Percentiles rank a stretch among this genome's conserved stretches.
Evolutionary conservation across 2,329 filamentous ascomycete genomes (phyloP).

Genomic region (Calonectria hawksworthii): DNA sequence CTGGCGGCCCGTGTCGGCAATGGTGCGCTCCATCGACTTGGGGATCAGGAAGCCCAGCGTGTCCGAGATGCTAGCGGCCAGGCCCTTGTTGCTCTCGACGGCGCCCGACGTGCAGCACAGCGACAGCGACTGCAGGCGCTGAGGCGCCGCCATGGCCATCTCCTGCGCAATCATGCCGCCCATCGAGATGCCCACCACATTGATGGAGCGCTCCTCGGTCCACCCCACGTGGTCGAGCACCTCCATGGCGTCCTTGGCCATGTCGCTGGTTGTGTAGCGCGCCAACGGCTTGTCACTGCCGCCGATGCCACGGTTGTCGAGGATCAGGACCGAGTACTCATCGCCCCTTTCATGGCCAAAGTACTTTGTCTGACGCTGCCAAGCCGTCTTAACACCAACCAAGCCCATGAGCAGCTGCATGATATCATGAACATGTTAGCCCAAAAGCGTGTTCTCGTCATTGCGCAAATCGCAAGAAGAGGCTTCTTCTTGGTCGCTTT

Average conservation of each 20-base stretch:
- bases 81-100: slow-evolving; percentile 73
- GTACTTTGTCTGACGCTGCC: slow-evolving; percentile 87
- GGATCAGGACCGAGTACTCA: slow-evolving; percentile 79
- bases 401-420: slow-evolving; percentile 85
- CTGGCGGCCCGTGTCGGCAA: slow-evolving; percentile 74
- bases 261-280: slow-evolving; percentile 86
- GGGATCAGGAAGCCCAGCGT: slow-evolving; percentile 74
- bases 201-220: slow-evolving; percentile 65
- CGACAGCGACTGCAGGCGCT: slow-evolving; percentile 67
- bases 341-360: slow-evolving; percentile 80
- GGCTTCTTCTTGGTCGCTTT: background rate
- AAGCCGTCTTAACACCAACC: slow-evolving; percentile 75
- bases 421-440: slow-evolving; percentile 12
- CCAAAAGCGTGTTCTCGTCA: slow-evolving; percentile 1
- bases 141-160: slow-evolving; percentile 69
- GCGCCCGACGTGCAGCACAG: slow-evolving; percentile 73
- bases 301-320: slow-evolving; percentile 91
- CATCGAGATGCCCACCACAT: slow-evolving; percentile 85
- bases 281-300: slow-evolving; percentile 81
- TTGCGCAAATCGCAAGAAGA: background rate
- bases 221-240: slow-evolving; percentile 79
- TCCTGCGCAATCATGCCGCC: slow-evolving; percentile 96
- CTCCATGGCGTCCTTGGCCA: slow-evolving; percentile 85
- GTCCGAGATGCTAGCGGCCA: slow-evolving; percentile 74
- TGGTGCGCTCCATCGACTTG: slow-evolving; percentile 76